Evolutionary conservation across 495 filamentous ascomycete species (phyloP).

Genomic region (Lophiotrema nucula): DNA sequence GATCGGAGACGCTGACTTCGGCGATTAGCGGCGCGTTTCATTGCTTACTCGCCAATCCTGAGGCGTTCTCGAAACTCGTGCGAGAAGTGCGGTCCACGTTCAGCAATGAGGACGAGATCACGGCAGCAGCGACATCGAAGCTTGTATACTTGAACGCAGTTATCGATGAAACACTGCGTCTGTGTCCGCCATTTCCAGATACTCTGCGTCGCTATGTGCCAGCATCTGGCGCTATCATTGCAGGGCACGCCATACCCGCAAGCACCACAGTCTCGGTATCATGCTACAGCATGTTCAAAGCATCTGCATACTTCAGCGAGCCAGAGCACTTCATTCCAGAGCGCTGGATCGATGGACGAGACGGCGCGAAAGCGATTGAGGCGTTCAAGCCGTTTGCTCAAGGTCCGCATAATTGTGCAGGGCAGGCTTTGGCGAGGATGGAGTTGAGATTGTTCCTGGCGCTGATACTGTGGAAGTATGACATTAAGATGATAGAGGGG

Average conservation of each 20-base stretch:
- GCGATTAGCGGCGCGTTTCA: conserved; percentile 15
- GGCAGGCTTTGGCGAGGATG: conserved; percentile 16
- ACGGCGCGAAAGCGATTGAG: background rate
- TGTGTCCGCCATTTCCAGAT: conserved; percentile 26
- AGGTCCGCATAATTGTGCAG: conserved; percentile 16
- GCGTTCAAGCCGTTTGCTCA: conserved; percentile 21
- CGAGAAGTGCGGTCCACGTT: conserved; percentile 15
- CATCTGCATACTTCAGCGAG: background rate
- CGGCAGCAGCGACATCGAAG: background rate
- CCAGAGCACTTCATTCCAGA: conserved; percentile 9
- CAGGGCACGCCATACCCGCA: background rate
- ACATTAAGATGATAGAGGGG: background rate
- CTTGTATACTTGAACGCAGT: conserved; percentile 29
- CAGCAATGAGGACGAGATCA: conserved; percentile 5
- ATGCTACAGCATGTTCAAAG: conserved; percentile 6
- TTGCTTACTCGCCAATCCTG: conserved; percentile 11
- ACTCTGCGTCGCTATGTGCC: conserved; percentile 12
- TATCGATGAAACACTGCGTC: conserved; percentile 18
- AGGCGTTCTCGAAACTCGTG: background rate
- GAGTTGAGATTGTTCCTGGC: conserved; percentile 24
- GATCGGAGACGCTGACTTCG: conserved; percentile 20
- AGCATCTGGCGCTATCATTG: conserved; percentile 3
- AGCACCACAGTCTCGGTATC: conserved; percentile 37
- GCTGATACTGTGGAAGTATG: conserved; percentile 38
- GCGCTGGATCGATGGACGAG: background rate